Evolutionary conservation across 2,329 filamentous ascomycete genomes (phyloP), one percentile per base, ranked within the genome.

Genomic region (Colletotrichum musae): DNA sequence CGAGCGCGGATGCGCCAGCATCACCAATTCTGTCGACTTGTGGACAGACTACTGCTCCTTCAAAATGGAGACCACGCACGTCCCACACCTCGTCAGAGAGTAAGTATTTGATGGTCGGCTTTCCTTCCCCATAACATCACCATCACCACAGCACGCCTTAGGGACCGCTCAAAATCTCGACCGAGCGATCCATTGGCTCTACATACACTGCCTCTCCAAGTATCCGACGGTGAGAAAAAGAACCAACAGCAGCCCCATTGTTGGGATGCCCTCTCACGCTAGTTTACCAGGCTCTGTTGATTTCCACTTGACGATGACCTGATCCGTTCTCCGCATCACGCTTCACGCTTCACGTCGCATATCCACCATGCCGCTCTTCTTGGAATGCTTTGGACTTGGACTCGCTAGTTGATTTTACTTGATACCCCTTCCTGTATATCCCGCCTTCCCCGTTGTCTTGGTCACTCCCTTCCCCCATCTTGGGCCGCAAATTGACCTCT

Each of bases 31-130:
- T 43, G 95, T 98, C 76, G 96, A 99, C 80, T 87, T 99, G 70
- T 99, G 96, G 96, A 93, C 94, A 61, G 95, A 97, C 77, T 99
- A 98, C 85, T 98, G 95, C 85, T 89, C 91, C 77, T 98, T 98
- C 89, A 98, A 98, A 82, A 94, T 96, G 84, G 94, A 98, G 80
- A 98, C 96, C 67, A 96, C 93, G 75, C 96, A 99, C 84, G 94
- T 97, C 79, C 89, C 94, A 76, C 93, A 97, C 80, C 88, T 97
- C 82, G 97, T 98, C 85, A 92, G 96, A 97, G 96, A 98, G 96
- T 99, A 97, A 98, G 96, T 98, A 88, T 85, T 83, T 79, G 82
- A 83, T 84, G 86, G 86, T 79, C 71, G 81, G 78, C 78, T 91
- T 91, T 91, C 87, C 87, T 87, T 86, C 87, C 90, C 87, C 87